phyloP scores from a whole-genome alignment of 352 stramenopile genomes.

The Vaucheria bursata region DNA sequence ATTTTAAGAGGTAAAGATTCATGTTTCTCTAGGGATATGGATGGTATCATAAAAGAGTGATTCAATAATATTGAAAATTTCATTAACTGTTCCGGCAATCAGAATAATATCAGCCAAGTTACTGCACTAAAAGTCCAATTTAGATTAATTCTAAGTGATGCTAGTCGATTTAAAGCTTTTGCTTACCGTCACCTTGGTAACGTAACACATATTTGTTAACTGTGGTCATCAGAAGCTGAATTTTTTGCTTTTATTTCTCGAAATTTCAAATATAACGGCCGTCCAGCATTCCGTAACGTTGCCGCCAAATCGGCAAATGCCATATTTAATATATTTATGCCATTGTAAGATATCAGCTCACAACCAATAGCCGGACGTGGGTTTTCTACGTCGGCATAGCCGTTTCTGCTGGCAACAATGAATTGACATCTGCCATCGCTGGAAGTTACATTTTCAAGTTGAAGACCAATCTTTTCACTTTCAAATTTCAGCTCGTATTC shows the following conservation, averaged over 20 bases:
- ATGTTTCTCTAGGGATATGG: too few relatives aligned
- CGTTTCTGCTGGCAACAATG: slow-evolving; percentile 9
- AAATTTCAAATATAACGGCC: slow-evolving; percentile 29
- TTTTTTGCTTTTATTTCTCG: neutral
- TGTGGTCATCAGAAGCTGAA: neutral
- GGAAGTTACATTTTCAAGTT: slow-evolving; percentile 10
- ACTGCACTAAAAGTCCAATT: too few relatives aligned
- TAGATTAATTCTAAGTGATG: too few relatives aligned
- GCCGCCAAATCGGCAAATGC: slow-evolving; percentile 5
- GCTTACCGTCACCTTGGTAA: too few relatives aligned
- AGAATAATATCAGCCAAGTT: too few relatives aligned
- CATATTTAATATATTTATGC: slow-evolving; percentile 12
- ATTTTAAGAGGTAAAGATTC: too few relatives aligned
- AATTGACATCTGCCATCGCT: neutral
- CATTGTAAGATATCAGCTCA: slow-evolving; percentile 25
- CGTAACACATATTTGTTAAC: too few relatives aligned
- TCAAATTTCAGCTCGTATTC: slow-evolving; percentile 38
- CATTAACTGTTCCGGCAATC: too few relatives aligned
- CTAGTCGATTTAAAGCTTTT: too few relatives aligned
- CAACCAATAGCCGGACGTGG: slow-evolving; percentile 8
- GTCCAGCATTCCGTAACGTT: slow-evolving; percentile 15
- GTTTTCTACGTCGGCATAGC: neutral
- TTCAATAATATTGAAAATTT: too few relatives aligned
- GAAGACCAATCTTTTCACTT: slow-evolving; percentile 21
- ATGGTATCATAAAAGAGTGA: too few relatives aligned